These are phyloP conservation scores for Cylindrotheca closterium DNA, from an alignment of 108 stramenopile species.

Conservation along the genomic window DNA sequence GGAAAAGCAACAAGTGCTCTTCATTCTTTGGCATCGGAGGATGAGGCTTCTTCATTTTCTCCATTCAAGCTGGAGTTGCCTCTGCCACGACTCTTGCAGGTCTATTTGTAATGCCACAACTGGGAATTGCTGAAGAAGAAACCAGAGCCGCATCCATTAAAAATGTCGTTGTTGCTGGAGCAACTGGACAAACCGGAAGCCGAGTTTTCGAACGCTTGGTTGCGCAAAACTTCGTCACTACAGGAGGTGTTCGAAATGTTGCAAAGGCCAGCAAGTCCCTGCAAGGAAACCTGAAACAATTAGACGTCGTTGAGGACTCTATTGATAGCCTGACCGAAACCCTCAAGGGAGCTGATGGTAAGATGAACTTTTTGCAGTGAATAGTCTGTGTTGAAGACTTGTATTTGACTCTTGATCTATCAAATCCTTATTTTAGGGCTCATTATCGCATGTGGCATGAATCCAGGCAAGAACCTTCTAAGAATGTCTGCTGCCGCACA, in stretches of 20 bases:
- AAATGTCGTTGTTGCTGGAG: constrained; percentile 76
- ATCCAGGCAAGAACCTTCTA: constrained; percentile 67
- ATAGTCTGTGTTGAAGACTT: no score
- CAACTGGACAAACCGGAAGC: constrained; percentile 83
- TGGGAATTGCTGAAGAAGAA: no score
- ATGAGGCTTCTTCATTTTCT: no score
- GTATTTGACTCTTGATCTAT: no score
- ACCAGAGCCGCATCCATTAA: no score
- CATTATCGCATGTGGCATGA: constrained; percentile 77
- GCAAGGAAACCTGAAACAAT: constrained; percentile 42
- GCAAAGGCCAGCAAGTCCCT: constrained; percentile 64
- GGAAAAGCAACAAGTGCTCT: no score
- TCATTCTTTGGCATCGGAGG: no score
- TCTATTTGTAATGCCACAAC: no score
- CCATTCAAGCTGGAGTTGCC: no score
- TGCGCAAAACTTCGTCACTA: constrained; percentile 23
- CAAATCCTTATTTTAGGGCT: no score
- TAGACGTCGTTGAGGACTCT: constrained; percentile 67
- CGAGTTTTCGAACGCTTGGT: constrained; percentile 73
- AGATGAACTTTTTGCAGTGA: no score
- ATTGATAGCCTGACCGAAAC: constrained; percentile 44
- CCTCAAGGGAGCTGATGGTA: constrained; percentile 55
- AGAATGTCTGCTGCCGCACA: constrained; percentile 79
- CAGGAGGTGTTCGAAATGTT: constrained; percentile 78
- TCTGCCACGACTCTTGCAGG: no score